Percentiles rank a stretch among this genome's conserved stretches.
These are phyloP conservation scores for Saxophila tyrrhenica DNA, from an alignment of 495 filamentous ascomycete species.

Conservation along the genomic window DNA sequence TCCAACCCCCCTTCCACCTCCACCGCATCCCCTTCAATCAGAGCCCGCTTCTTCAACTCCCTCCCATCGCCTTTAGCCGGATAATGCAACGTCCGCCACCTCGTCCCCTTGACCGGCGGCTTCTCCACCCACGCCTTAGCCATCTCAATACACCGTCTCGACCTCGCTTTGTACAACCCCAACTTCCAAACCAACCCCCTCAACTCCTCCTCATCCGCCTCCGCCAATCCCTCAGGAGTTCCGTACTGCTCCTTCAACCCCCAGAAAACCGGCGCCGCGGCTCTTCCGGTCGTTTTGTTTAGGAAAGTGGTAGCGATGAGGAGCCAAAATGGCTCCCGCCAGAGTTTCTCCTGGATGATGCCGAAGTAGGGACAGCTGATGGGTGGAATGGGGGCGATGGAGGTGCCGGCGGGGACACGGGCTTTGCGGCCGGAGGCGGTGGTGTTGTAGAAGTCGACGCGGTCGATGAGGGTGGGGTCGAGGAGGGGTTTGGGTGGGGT, in stretches of 20 bases:
- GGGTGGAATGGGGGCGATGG: slow-evolving; percentile 60
- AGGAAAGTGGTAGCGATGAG: slow-evolving; percentile 46
- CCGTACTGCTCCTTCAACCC: slow-evolving; percentile 56
- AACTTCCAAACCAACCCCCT: slow-evolving; percentile 55
- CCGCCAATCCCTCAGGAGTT: slow-evolving; percentile 51
- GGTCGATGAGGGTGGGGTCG: slow-evolving; percentile 6
- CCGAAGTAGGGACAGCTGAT: slow-evolving; percentile 55
- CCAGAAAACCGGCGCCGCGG: slow-evolving; percentile 69
- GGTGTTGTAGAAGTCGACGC: slow-evolving; percentile 13
- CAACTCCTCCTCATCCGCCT: slow-evolving; percentile 46
- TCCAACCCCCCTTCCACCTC: slow-evolving; percentile 54
- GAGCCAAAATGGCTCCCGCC: slow-evolving; percentile 43
- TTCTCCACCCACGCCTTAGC: slow-evolving; percentile 58
- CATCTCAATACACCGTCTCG: slow-evolving; percentile 51
- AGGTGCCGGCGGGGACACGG: slow-evolving; percentile 29
- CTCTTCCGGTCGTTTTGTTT: slow-evolving; percentile 62
- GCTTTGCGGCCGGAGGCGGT: neutral
- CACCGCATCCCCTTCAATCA: slow-evolving; percentile 22
- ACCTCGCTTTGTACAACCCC: slow-evolving; percentile 57
- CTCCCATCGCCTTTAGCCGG: slow-evolving; percentile 43
- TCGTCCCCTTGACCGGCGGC: slow-evolving; percentile 46
- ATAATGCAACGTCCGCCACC: slow-evolving; percentile 63
- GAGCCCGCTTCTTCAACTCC: slow-evolving; percentile 43
- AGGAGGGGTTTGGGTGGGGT: neutral
- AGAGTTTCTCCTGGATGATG: slow-evolving; percentile 71